phyloP scores from a whole-genome alignment of 176 grass and related monocot genomes.

The Triticum urartu region DNA sequence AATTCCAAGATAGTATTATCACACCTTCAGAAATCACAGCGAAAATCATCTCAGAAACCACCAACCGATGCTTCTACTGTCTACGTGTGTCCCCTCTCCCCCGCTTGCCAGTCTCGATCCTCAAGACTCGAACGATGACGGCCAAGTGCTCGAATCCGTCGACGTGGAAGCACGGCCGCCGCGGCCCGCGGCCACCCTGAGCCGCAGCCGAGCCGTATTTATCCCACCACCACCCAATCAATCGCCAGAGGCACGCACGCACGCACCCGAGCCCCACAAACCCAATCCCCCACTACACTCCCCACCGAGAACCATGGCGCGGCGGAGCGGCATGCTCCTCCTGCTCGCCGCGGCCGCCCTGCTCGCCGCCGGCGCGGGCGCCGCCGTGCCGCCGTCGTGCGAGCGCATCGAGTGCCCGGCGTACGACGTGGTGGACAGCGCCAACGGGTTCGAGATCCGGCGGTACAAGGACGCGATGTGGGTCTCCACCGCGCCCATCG shows the following conservation, averaged over 20 bases:
- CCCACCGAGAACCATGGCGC: slow-evolving; percentile 32
- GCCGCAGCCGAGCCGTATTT: slow-evolving; percentile 19
- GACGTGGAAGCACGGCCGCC: slow-evolving; percentile 53
- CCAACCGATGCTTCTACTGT: not conserved
- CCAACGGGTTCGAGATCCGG: slow-evolving; percentile 93
- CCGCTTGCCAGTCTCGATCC: not conserved
- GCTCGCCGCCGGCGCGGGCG: not conserved
- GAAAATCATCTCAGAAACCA: slow-evolving; percentile 10
- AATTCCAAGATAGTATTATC: not conserved
- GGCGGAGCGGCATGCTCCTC: not conserved
- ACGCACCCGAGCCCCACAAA: slow-evolving; percentile 30
- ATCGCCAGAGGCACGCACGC: slow-evolving; percentile 26
- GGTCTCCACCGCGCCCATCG: slow-evolving; percentile 68
- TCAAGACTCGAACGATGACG: not conserved
- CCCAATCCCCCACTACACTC: not conserved
- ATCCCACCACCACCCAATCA: slow-evolving; percentile 21
- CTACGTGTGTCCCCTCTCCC: not conserved
- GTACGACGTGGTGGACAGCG: slow-evolving; percentile 81
- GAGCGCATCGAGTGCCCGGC: slow-evolving; percentile 94
- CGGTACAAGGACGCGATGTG: slow-evolving; percentile 68
- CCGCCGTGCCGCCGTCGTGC: slow-evolving; percentile 61
- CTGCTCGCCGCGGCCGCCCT: slow-evolving; percentile 1
- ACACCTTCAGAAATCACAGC: not conserved
- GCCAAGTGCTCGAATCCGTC: slow-evolving; percentile 31
- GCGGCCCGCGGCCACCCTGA: slow-evolving; percentile 25